Conservation (phyloP, 306 rosid species). For the Begonia fuchsioides region DNA sequence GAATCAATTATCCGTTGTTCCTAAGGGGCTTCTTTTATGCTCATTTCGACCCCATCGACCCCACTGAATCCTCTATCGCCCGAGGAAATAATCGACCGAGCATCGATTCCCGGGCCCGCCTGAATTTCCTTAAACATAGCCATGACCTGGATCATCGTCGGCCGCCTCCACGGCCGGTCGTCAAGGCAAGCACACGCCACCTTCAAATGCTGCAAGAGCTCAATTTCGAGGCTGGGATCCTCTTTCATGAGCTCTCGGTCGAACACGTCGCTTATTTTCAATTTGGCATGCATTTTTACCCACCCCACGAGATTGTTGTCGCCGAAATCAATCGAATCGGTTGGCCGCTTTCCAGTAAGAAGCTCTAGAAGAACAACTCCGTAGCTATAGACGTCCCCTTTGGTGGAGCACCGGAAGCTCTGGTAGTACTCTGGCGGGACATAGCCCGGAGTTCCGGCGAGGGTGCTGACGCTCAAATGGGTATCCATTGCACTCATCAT, state of each 20-base stretch:
- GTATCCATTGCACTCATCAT: constrained; percentile 65
- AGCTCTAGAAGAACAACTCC: constrained; percentile 71
- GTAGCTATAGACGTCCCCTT: constrained; percentile 70
- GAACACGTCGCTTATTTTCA: constrained; percentile 32
- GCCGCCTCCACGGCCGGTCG: constrained; percentile 50
- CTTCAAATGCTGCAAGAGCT: constrained; percentile 32
- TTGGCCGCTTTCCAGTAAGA: constrained; percentile 60
- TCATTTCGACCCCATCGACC: too few relatives aligned
- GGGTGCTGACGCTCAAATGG: constrained; percentile 74
- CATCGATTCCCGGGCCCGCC: constrained; percentile 45
- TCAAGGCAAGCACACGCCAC: constrained; percentile 67
- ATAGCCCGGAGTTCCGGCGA: constrained; percentile 75
- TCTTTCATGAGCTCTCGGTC: constrained; percentile 35
- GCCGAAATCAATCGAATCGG: constrained; percentile 41
- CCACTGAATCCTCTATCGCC: too few relatives aligned
- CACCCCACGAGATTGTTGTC: constrained; percentile 79
- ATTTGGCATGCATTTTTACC: constrained; percentile 60
- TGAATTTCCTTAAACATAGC: constrained; percentile 73
- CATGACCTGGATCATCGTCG: constrained; percentile 76
- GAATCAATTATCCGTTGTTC: too few relatives aligned
- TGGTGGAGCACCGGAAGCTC: constrained; percentile 67
- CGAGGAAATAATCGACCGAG: too few relatives aligned
- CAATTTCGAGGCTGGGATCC: constrained; percentile 25
- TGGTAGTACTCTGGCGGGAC: constrained; percentile 87
- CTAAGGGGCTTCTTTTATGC: too few relatives aligned